Evolutionary conservation across 2,329 filamentous ascomycete genomes (phyloP).

Genomic region (Talaromyces sp.): DNA sequence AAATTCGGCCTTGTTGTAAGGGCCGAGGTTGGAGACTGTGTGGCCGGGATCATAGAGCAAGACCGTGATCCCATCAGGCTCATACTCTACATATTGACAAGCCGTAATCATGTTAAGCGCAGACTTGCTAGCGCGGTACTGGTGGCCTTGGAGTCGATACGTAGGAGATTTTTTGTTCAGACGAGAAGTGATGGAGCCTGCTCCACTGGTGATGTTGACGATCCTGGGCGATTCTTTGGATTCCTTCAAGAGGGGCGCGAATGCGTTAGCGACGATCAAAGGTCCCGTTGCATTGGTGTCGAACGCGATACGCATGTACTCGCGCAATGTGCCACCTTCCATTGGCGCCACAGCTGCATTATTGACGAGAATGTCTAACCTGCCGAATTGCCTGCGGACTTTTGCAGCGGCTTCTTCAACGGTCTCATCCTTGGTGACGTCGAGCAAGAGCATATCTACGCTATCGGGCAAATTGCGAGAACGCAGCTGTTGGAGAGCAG

Average conservation of each 20-base stretch:
- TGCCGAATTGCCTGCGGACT: constrained; percentile 19
- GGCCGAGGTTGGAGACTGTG: constrained; percentile 19
- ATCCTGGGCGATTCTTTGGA: constrained; percentile 13
- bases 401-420: constrained; percentile 24
- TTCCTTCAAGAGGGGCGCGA: constrained; percentile 32
- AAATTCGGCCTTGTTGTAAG: constrained; percentile 18
- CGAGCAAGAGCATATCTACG: constrained; percentile 26
- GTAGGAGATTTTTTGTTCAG: constrained; percentile 26
- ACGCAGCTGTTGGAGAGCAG: constrained; percentile 29
- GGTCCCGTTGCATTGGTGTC: constrained; percentile 39
- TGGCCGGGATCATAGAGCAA: constrained; percentile 19
- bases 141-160: constrained; percentile 33
- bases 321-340: constrained; percentile 11
- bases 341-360: constrained; percentile 24
- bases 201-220: constrained; percentile 35
- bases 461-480: constrained; percentile 25
- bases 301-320: constrained; percentile 22
- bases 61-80: constrained; percentile 17
- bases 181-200: constrained; percentile 29
- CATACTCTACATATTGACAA: constrained; percentile 18
- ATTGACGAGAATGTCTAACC: constrained; percentile 29
- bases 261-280: constrained; percentile 30
- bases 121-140: constrained; percentile 42
- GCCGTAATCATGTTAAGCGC: constrained; percentile 39
- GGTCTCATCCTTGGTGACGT: constrained; percentile 32